Conservation (phyloP, 192 early-diverging fungal genomes). For the Mortierella claussenii region DNA sequence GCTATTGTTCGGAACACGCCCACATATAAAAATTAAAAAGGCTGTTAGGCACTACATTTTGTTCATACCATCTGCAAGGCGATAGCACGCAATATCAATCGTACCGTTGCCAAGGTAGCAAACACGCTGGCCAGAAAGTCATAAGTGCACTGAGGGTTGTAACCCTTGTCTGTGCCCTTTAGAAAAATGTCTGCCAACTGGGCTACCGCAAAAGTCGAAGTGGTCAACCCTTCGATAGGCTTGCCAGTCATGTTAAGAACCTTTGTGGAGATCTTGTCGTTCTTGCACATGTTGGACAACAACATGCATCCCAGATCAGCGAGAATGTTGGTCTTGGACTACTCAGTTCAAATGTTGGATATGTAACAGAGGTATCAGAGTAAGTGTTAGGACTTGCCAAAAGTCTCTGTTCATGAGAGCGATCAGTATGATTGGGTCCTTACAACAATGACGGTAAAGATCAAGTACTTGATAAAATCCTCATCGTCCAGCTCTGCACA, state of each 20-base stretch:
- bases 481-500: constrained; percentile 74
- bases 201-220: constrained; percentile 70
- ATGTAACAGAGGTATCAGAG: no score
- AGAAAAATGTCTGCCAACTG: constrained; percentile 92
- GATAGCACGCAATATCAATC: background rate
- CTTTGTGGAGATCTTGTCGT: constrained; percentile 64
- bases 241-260: constrained; percentile 58
- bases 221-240: constrained; percentile 53
- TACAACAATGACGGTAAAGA: constrained; percentile 75
- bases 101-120: constrained; percentile 81
- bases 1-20: constrained; percentile 27
- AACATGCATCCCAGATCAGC: constrained; percentile 92
- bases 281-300: constrained; percentile 90
- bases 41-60: background rate
- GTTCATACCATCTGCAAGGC: background rate
- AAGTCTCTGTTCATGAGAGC: no score
- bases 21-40: background rate
- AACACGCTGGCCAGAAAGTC: constrained; percentile 93
- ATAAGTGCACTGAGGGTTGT: constrained; percentile 84
- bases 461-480: constrained; percentile 74
- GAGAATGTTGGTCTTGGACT: constrained; percentile 59
- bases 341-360: no score
- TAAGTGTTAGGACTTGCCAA: no score
- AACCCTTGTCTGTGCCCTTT: constrained; percentile 78
- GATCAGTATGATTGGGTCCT: no score